A percentile compares a stretch with the other conserved stretches of the same genome.
phyloP scores from a whole-genome alignment of 306 rosid genomes.

The Cucumis cinereus region DNA sequence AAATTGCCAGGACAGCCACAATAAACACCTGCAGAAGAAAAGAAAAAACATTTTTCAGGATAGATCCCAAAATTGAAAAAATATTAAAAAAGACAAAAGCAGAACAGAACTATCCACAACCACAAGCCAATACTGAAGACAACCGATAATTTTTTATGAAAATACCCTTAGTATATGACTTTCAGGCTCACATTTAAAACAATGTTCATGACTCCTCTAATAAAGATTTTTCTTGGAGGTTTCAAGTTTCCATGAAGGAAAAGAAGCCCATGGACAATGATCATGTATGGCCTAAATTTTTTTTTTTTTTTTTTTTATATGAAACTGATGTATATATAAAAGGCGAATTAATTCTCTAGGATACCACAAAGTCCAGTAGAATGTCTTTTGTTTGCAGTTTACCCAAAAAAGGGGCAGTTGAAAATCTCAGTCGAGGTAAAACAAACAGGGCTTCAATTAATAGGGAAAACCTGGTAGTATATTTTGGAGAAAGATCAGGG shows the following conservation, averaged over 20 bases:
- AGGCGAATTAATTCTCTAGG: background rate
- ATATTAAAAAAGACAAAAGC: background rate
- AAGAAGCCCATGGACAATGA: background rate
- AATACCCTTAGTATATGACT: background rate
- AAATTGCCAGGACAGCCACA: constrained; percentile 72
- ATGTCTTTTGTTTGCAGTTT: background rate
- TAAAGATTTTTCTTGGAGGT: background rate
- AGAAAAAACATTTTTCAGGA: background rate
- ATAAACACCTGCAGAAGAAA: constrained; percentile 59
- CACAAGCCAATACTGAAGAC: background rate
- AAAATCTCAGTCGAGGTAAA: background rate
- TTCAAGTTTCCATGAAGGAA: background rate
- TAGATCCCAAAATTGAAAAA: background rate
- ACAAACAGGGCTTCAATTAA: background rate
- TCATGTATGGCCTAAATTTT: background rate
- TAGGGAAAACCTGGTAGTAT: background rate
- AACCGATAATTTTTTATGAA: background rate
- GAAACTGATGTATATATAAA: too few relatives aligned
- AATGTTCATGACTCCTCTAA: background rate
- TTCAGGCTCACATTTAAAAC: background rate
- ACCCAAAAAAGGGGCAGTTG: background rate
- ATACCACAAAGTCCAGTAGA: background rate
- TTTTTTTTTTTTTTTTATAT: too few relatives aligned
- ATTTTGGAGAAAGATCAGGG: background rate
- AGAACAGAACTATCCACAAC: background rate